Evolutionary conservation across 257 asterid genomes (phyloP), one percentile per base, ranked within the genome.

Genomic region (Ilex asprella): DNA sequence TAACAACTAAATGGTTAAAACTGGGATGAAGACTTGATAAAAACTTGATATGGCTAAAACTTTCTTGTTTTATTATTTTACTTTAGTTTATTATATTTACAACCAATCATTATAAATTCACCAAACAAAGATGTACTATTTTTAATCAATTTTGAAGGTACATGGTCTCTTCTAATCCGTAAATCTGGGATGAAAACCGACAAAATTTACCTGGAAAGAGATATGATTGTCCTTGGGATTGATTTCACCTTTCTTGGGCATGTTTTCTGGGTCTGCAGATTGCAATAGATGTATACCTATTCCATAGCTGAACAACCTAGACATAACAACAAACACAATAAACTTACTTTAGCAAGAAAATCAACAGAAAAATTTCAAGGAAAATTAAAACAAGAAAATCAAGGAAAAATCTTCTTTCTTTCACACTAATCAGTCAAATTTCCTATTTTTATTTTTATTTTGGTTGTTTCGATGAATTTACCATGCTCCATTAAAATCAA

Each of bases 191-290:
- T 14, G 10, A 46, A 46, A 1, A 14, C 52, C 13, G 3, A 1
- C 7, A 41, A 11, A 46, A 46, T 10, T 47, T 68, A 90, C 99
- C 97, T 92, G 99, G 71, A 92, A 92, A 14, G 99, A 92, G 61
- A 92, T 92, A 67, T 92, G 99, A 67, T 83, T 89, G 55, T 89
- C 97, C 73, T 87, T 93, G 55, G 99, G 97, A 73, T 93, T 89
- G 59, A 93, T 89, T 57, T 66, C 85, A 8, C 84, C 75, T 72
- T 87, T 89, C 92, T 78, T 79, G 0, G 81, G 83, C 88, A 89
- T 67, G 3, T 63, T 73, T 5, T 79, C 81, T 6, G 94, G 95
- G 63, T 82, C 79, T 2, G 89, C 99, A 0, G 95, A 84, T 69
- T 84, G 97, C 74, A 93, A 76, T 0, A 93, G 73, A 77, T 93